Evolutionary conservation across 176 grass and related monocot species (phyloP).

Genomic region (Poa pratensis): DNA sequence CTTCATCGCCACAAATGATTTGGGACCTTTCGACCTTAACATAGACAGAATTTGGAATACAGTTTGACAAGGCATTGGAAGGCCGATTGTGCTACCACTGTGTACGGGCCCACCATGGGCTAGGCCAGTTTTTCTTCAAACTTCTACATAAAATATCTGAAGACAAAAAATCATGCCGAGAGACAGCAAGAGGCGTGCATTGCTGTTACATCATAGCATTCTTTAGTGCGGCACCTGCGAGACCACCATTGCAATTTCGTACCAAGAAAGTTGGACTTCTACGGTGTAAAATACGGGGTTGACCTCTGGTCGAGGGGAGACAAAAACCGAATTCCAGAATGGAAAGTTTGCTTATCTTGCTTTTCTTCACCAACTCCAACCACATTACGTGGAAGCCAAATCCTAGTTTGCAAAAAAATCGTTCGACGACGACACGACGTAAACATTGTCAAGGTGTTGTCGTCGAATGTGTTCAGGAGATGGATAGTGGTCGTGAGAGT

Average conservation of each 20-base stretch:
- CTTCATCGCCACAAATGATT: constrained; percentile 2
- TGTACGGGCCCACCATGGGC: background rate
- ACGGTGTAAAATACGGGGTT: constrained; percentile 23
- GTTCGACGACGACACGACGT: too few species aligned
- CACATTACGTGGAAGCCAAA: background rate
- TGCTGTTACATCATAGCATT: background rate
- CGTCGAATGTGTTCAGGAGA: too few species aligned
- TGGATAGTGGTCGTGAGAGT: too few species aligned
- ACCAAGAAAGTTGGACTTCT: background rate
- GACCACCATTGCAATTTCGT: constrained; percentile 15
- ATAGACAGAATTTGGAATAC: background rate
- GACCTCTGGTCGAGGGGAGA: constrained; percentile 6
- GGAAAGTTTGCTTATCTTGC: background rate
- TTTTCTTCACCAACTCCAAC: constrained; percentile 21
- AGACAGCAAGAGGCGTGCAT: background rate
- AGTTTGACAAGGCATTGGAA: background rate
- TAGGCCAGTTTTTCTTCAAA: background rate
- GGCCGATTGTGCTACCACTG: background rate
- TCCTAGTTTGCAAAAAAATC: too few species aligned
- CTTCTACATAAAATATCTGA: constrained; percentile 22
- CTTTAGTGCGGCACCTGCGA: constrained; percentile 34
- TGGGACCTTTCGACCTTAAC: background rate
- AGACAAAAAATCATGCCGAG: background rate
- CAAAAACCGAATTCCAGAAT: constrained; percentile 41
- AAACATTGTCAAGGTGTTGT: background rate